Evolutionary conservation across 768 basidiomycete species (phyloP).

Genomic region (Atractiella rhizophila): DNA sequence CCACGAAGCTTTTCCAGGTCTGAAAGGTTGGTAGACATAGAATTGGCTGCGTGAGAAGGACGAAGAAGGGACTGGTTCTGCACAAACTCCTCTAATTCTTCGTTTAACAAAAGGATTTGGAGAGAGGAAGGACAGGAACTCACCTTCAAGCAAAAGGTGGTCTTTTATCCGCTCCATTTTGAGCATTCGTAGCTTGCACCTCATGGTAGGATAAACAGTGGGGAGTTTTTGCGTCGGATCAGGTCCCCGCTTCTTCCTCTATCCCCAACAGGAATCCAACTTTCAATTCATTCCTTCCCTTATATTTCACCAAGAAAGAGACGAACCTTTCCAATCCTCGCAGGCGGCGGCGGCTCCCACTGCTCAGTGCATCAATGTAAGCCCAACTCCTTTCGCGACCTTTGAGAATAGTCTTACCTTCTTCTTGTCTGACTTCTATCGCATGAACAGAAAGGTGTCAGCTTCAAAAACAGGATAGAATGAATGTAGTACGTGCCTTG

Average conservation of each 20-base stretch:
- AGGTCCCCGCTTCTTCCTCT: conserved; percentile 8
- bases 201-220: conserved; percentile 72
- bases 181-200: conserved; percentile 78
- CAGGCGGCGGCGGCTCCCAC: too few relatives aligned
- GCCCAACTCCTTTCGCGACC: too few relatives aligned
- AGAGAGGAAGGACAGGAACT: not conserved
- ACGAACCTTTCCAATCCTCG: conserved; percentile 1
- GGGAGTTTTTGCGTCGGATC: conserved; percentile 30
- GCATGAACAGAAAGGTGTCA: too few relatives aligned
- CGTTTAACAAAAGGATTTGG: not conserved
- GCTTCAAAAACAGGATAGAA: too few relatives aligned
- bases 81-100: conserved; percentile 58
- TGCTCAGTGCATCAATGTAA: too few relatives aligned
- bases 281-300: conserved; percentile 6
- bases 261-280: too few relatives aligned
- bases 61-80: conserved; percentile 74
- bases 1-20: conserved; percentile 85
- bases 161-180: conserved; percentile 98
- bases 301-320: conserved; percentile 7
- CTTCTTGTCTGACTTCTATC: too few relatives aligned
- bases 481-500: too few relatives aligned
- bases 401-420: too few relatives aligned
- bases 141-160: conserved; percentile 59
- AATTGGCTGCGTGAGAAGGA: too few relatives aligned
- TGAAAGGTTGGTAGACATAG: too few relatives aligned